These are phyloP conservation scores for Lactarius hengduanensis DNA, from an alignment of 768 basidiomycete genomes.

Conservation along the genomic window DNA sequence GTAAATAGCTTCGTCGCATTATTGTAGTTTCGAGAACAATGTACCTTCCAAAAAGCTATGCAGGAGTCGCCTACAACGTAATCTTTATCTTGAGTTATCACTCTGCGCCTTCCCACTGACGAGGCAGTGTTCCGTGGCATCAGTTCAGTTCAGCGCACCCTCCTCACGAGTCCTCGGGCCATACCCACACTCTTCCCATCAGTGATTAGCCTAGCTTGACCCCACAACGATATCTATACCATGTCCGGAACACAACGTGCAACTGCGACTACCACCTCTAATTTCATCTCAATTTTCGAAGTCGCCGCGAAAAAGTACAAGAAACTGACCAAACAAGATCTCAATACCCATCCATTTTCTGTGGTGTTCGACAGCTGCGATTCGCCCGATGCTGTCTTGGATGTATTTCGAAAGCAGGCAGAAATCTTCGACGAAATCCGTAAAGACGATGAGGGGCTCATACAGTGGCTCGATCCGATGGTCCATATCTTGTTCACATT, in stretches of 20 bases:
- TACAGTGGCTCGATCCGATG: background rate
- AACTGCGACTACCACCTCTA: background rate
- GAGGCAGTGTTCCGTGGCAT: too few species aligned
- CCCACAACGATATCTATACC: background rate
- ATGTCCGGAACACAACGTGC: background rate
- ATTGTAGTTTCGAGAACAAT: too few species aligned
- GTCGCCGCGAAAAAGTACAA: background rate
- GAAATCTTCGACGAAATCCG: background rate
- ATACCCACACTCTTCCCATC: background rate
- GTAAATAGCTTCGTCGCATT: too few species aligned
- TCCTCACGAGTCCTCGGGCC: too few species aligned
- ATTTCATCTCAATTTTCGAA: background rate
- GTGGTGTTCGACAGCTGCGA: background rate
- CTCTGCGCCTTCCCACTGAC: too few species aligned
- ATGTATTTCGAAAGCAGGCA: background rate
- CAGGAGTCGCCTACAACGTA: too few species aligned
- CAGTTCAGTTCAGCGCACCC: too few species aligned
- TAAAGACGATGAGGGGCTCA: background rate
- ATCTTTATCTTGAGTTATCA: too few species aligned
- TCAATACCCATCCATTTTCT: background rate
- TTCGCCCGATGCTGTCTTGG: background rate
- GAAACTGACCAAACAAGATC: background rate
- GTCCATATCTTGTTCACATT: slow-evolving; percentile 1
- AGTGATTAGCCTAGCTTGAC: background rate
- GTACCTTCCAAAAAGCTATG: too few species aligned